Evolutionary conservation across 78 protist genomes (phyloP).

Genomic region (Speleostelium caveatum): DNA sequence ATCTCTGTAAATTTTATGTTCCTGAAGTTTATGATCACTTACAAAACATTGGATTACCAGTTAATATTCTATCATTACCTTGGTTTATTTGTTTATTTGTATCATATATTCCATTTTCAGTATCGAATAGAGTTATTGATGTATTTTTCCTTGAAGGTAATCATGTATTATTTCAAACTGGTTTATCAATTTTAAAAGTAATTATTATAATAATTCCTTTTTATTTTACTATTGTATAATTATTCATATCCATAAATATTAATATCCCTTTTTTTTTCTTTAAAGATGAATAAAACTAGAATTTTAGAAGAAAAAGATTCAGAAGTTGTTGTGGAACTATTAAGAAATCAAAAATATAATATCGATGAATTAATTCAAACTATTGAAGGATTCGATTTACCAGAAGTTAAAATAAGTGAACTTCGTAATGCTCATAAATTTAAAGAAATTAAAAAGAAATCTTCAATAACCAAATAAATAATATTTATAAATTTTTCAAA

Average conservation of each 20-base stretch:
- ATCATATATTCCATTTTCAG: constrained; percentile 64
- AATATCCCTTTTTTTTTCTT: too few species aligned
- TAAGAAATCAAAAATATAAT: constrained; percentile 31
- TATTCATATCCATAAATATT: not conserved
- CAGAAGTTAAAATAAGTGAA: constrained; percentile 43
- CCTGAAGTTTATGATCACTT: constrained; percentile 83
- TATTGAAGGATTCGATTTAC: constrained; percentile 38
- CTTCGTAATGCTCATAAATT: constrained; percentile 65
- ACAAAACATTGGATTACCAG: constrained; percentile 57
- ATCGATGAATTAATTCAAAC: constrained; percentile 60
- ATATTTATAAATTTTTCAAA: too few species aligned
- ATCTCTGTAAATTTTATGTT: constrained; percentile 33
- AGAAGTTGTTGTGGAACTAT: constrained; percentile 39
- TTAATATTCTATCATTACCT: constrained; percentile 56
- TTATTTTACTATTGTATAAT: not conserved
- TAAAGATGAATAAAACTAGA: constrained; percentile 24
- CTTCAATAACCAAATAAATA: too few species aligned
- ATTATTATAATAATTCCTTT: too few species aligned
- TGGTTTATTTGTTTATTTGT: constrained; percentile 89
- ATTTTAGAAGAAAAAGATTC: constrained; percentile 57
- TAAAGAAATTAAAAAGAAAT: constrained; percentile 61
- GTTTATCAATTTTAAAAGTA: constrained; percentile 67
- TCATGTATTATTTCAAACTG: constrained; percentile 63
- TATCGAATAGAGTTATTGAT: constrained; percentile 78
- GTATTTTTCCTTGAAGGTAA: constrained; percentile 82